Percentiles rank a stretch among this genome's conserved stretches.
Conservation (phyloP, 2,329 filamentous ascomycete genomes). For the Tolypocladium cylindrosporum region DNA sequence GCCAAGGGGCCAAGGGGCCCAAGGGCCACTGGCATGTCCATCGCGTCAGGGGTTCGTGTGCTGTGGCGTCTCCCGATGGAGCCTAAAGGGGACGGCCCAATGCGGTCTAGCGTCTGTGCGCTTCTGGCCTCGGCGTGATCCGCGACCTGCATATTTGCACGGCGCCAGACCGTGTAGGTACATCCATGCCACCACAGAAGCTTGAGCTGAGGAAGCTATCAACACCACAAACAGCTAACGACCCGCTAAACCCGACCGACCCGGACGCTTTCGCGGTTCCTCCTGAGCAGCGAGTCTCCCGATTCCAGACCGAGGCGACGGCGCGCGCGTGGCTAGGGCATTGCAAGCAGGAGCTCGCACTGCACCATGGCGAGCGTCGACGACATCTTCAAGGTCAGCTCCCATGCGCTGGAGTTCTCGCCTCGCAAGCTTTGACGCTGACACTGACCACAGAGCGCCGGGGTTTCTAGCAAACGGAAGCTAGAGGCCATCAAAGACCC, state of each 20-base stretch:
- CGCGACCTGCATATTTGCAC: background rate
- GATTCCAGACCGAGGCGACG: background rate
- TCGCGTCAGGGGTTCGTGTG: background rate
- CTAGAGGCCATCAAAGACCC: constrained; percentile 52
- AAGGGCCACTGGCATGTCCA: background rate
- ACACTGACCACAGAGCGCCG: constrained; percentile 23
- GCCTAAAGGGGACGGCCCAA: background rate
- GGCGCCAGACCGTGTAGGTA: background rate
- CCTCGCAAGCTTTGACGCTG: background rate
- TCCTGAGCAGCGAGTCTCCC: background rate
- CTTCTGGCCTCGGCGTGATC: background rate
- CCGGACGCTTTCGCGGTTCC: background rate
- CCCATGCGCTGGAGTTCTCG: background rate
- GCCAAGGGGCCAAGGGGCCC: no score
- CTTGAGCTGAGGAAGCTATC: background rate
- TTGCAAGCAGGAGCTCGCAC: background rate
- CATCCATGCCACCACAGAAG: background rate
- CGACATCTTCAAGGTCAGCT: constrained; percentile 43
- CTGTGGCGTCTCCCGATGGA: background rate
- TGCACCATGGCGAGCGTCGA: constrained; percentile 44
- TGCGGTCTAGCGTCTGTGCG: background rate
- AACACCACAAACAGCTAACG: no score
- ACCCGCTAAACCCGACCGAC: no score
- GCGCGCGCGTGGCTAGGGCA: background rate
- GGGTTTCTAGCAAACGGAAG: constrained; percentile 50